Conservation (phyloP, 495 filamentous ascomycete species). For the Xylaria flabelliformis region DNA sequence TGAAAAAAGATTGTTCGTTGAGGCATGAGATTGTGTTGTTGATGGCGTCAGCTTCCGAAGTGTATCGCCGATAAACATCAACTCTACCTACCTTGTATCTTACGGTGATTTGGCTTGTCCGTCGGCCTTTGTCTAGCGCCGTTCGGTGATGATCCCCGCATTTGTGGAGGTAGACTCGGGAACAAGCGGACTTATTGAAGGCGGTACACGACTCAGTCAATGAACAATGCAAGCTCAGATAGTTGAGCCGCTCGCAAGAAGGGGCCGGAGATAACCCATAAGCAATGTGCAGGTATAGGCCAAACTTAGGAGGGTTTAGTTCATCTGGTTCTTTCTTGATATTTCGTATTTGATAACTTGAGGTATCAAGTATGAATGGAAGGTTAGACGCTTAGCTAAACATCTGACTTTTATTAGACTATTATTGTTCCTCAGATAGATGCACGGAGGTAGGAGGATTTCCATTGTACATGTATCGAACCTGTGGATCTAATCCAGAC, state of each 20-base stretch:
- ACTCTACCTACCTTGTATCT: not conserved
- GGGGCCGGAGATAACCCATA: not conserved
- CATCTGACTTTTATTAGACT: not conserved
- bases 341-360: not conserved
- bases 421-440: not conserved
- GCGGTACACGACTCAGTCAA: not conserved
- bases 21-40: not conserved
- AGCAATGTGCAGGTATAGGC: not conserved
- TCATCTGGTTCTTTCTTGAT: not conserved
- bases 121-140: conserved; percentile 8
- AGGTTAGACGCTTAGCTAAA: not conserved
- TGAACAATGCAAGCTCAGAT: not conserved
- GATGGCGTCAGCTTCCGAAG: not conserved
- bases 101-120: not conserved
- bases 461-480: not conserved
- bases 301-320: not conserved
- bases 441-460: not conserved
- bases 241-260: too few relatives aligned
- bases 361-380: too few relatives aligned
- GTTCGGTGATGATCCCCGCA: conserved; percentile 5
- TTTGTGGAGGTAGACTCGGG: not conserved
- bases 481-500: not conserved
- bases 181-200: conserved; percentile 6
- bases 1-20: not conserved
- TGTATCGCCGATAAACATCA: not conserved